These are phyloP conservation scores for Suhomyces guaymorum DNA, from an alignment of 1,139 yeast genomes.

Conservation along the genomic window DNA sequence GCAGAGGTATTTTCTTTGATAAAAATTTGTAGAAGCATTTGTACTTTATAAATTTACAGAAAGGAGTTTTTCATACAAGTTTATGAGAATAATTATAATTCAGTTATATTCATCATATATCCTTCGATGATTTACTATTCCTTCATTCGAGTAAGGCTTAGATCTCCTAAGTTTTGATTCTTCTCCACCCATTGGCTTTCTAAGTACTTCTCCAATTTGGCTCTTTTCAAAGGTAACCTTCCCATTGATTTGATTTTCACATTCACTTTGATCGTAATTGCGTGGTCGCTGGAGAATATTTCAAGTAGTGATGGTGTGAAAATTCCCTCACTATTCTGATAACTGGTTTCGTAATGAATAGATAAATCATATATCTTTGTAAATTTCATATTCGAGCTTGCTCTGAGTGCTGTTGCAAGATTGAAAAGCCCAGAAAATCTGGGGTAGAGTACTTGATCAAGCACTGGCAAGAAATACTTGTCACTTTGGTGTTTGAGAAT, in stretches of 20 bases:
- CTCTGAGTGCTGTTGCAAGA: conserved; percentile 48
- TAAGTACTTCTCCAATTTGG: conserved; percentile 66
- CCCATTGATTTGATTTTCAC: conserved; percentile 47
- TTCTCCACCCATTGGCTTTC: conserved; percentile 73
- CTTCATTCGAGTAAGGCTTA: conserved; percentile 1
- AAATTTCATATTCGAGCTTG: conserved; percentile 31
- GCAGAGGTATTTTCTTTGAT: too few species aligned
- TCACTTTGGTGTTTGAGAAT: conserved; percentile 54
- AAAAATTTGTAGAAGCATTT: too few species aligned
- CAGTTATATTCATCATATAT: too few species aligned
- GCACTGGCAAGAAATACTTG: conserved; percentile 52
- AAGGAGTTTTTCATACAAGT: too few species aligned
- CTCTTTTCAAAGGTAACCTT: conserved; percentile 53
- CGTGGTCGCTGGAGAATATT: conserved; percentile 46
- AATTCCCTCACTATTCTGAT: neutral
- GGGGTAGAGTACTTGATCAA: conserved; percentile 63
- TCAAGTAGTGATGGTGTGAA: conserved; percentile 57
- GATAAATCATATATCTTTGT: conserved; percentile 55
- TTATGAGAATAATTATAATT: too few species aligned
- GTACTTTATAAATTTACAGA: too few species aligned
- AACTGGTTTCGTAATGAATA: conserved; percentile 46
- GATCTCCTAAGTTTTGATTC: conserved; percentile 36
- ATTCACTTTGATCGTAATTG: conserved; percentile 49
- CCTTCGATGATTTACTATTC: too few species aligned
- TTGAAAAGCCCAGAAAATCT: conserved; percentile 56